Conservation (phyloP, 306 rosid genomes). For the Potentilla sterilis region DNA sequence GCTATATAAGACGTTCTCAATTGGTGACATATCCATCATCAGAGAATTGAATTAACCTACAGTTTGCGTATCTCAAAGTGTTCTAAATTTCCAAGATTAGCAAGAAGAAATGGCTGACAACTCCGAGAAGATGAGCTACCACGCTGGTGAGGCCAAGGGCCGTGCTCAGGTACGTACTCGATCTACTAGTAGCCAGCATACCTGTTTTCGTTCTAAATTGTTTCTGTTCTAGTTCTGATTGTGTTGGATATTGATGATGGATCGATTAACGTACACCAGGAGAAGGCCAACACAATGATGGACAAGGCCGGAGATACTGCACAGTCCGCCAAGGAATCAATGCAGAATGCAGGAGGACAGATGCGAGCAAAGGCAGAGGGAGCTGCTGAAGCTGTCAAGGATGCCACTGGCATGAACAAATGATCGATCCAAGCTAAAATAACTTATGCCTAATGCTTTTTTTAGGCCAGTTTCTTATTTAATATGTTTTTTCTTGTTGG, state of each 20-base stretch:
- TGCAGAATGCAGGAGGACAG: slow-evolving; percentile 50
- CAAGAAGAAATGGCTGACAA: slow-evolving; percentile 46
- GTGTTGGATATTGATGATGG: background rate
- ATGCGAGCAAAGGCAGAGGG: slow-evolving; percentile 52
- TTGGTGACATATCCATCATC: background rate
- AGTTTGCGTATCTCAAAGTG: background rate
- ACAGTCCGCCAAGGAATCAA: slow-evolving; percentile 51
- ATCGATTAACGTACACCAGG: slow-evolving; percentile 26
- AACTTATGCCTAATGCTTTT: background rate
- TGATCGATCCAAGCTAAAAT: slow-evolving; percentile 1
- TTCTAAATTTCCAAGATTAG: slow-evolving; percentile 15
- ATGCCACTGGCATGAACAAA: slow-evolving; percentile 61
- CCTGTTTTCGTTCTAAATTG: background rate
- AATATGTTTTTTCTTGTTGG: background rate
- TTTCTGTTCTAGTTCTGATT: background rate
- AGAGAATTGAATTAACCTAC: background rate
- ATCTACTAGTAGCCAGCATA: background rate
- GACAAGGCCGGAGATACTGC: slow-evolving; percentile 54
- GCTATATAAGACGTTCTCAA: background rate
- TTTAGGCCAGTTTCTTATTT: background rate
- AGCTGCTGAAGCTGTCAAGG: slow-evolving; percentile 60
- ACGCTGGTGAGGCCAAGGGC: slow-evolving; percentile 66
- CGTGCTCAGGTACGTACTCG: slow-evolving; percentile 44
- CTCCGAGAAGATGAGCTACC: slow-evolving; percentile 37
- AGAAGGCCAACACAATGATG: slow-evolving; percentile 46